phyloP scores from a whole-genome alignment of 1,139 yeast species.

The Hansenula lynferdii region DNA sequence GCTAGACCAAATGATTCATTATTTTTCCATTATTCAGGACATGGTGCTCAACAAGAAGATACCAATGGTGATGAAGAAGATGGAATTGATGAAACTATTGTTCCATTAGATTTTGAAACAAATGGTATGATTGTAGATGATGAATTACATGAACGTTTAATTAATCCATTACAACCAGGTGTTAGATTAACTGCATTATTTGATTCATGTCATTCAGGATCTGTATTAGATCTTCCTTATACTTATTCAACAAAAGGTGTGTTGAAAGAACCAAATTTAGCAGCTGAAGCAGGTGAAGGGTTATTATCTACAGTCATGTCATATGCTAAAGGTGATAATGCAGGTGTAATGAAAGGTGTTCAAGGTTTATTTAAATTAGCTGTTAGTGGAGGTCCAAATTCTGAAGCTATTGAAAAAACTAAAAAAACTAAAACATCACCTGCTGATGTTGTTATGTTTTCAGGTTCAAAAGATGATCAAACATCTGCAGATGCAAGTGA shows the following conservation, averaged over 20 bases:
- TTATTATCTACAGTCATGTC: constrained; percentile 67
- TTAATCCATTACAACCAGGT: constrained; percentile 72
- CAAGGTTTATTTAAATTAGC: constrained; percentile 48
- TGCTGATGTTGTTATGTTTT: constrained; percentile 81
- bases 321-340: constrained; percentile 67
- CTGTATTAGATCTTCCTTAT: constrained; percentile 85
- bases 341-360: constrained; percentile 47
- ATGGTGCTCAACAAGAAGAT: constrained; percentile 84
- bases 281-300: constrained; percentile 80
- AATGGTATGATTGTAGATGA: constrained; percentile 81
- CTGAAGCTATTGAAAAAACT: constrained; percentile 37
- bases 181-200: constrained; percentile 83
- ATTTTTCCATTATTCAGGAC: constrained; percentile 90
- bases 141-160: constrained; percentile 78
- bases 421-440: constrained; percentile 68
- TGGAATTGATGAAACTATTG: constrained; percentile 85
- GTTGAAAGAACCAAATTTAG: constrained; percentile 81
- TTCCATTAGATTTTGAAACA: constrained; percentile 80
- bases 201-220: constrained; percentile 94
- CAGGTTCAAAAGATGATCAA: constrained; percentile 66
- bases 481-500: constrained; percentile 58
- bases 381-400: constrained; percentile 27
- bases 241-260: constrained; percentile 89
- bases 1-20: constrained; percentile 85
- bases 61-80: constrained; percentile 87